Evolutionary conservation across 1,284 basidiomycete genomes (phyloP).

Genomic region (Malassezia japonica): DNA sequence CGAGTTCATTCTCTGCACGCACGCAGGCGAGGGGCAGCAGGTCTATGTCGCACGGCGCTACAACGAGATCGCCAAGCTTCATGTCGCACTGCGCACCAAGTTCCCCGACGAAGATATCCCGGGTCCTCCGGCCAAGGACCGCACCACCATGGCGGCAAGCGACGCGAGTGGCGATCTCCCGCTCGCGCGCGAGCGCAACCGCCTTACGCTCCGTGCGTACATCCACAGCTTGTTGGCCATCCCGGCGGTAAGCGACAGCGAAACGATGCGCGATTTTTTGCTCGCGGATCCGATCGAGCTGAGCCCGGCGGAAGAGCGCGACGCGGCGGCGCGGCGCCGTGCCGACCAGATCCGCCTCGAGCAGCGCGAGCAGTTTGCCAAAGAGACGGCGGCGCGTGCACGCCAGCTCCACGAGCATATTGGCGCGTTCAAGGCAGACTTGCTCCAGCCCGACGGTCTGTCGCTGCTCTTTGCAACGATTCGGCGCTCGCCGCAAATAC

Average conservation of each 20-base stretch:
- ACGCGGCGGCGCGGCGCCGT: conserved; percentile 70
- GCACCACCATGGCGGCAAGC: conserved; percentile 21
- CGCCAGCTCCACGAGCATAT: conserved; percentile 76
- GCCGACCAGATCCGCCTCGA: conserved; percentile 82
- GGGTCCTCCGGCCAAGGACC: conserved; percentile 35
- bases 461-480: conserved; percentile 77
- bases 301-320: conserved; percentile 65
- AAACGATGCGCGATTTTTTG: conserved; percentile 76
- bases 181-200: conserved; percentile 67
- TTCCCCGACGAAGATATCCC: conserved; percentile 34
- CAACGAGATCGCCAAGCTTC: conserved; percentile 67
- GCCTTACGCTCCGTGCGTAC: conserved; percentile 85
- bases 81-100: conserved; percentile 32
- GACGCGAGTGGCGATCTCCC: conserved; percentile 30
- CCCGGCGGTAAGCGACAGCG: conserved; percentile 67
- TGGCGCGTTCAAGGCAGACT: conserved; percentile 78
- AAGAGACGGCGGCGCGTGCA: conserved; percentile 75
- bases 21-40: conserved; percentile 53
- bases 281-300: conserved; percentile 66
- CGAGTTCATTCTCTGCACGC: conserved; percentile 87
- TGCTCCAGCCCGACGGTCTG: conserved; percentile 65
- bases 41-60: conserved; percentile 84
- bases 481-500: conserved; percentile 67
- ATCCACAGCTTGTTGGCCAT: conserved; percentile 66
- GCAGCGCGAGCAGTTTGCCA: conserved; percentile 71